A percentile compares a stretch with the other conserved stretches of the same genome.
phyloP scores from a whole-genome alignment of 129 eudicot genomes.

The Artemisia argyi region DNA sequence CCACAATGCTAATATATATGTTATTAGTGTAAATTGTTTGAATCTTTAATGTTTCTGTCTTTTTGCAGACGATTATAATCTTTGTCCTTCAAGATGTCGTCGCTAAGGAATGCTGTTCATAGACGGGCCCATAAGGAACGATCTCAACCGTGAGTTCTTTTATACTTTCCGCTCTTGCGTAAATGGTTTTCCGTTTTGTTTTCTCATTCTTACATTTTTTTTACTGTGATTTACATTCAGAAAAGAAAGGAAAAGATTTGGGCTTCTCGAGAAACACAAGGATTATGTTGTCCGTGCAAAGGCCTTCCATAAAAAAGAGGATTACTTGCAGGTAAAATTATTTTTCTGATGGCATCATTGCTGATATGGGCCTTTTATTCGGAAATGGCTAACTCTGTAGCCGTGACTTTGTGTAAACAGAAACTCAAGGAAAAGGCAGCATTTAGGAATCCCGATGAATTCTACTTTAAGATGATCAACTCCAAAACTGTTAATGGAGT shows the following conservation, averaged over 20 bases:
- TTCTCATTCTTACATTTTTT: not conserved
- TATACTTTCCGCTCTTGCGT: not conserved
- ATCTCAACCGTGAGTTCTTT: conserved; percentile 75
- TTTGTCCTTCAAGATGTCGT: conserved; percentile 54
- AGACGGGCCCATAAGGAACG: conserved; percentile 87
- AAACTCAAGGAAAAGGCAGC: conserved; percentile 94
- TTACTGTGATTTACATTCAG: conserved; percentile 25
- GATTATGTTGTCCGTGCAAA: conserved; percentile 90
- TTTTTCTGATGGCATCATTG: not conserved
- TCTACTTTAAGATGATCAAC: conserved; percentile 84
- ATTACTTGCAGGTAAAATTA: conserved; percentile 30
- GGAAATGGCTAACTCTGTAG: conserved; percentile 3
- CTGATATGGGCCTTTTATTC: not conserved
- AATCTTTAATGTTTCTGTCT: not conserved
- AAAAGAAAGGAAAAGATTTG: conserved; percentile 60
- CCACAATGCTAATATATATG: not conserved
- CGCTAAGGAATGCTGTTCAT: conserved; percentile 73
- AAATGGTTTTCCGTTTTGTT: not conserved
- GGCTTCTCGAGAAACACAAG: conserved; percentile 90
- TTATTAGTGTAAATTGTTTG: not conserved
- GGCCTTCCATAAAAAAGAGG: conserved; percentile 80
- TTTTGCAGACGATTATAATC: conserved; percentile 11
- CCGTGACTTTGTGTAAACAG: conserved; percentile 41
- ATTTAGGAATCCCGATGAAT: conserved; percentile 87
- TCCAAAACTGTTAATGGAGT: conserved; percentile 75